Conservation (phyloP, 83 land plant species). For the Isoetes engelmannii region DNA sequence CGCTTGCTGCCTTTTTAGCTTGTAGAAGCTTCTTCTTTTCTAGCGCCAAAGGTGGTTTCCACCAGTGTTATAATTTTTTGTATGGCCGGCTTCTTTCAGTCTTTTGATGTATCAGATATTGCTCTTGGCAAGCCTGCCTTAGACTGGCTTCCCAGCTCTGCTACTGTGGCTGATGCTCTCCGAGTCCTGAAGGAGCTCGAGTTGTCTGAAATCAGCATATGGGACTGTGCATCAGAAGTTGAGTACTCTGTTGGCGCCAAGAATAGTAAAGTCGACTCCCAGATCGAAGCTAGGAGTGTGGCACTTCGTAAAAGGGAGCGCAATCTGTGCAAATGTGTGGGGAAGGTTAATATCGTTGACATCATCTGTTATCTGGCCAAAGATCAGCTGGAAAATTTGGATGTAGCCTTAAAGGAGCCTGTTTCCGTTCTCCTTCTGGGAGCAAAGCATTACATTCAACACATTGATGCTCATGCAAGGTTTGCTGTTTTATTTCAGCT, state of each 20-base stretch:
- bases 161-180: constrained; percentile 22
- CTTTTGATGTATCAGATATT: constrained; percentile 24
- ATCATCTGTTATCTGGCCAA: constrained; percentile 24
- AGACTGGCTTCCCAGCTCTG: neutral
- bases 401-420: constrained; percentile 9
- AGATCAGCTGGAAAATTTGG: constrained; percentile 11
- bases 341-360: constrained; percentile 19
- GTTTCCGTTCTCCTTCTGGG: constrained; percentile 11
- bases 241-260: neutral
- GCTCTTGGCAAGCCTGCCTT: constrained; percentile 31
- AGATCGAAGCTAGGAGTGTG: neutral
- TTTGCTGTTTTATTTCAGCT: neutral
- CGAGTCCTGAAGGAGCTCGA: constrained; percentile 10
- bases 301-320: neutral
- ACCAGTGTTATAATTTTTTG: neutral
- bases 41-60: too few species aligned
- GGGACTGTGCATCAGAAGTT: constrained; percentile 13
- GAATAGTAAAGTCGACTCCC: neutral
- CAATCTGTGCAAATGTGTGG: constrained; percentile 18
- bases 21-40: too few species aligned
- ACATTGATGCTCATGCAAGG: constrained; percentile 20
- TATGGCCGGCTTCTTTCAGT: constrained; percentile 31
- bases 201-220: constrained; percentile 15
- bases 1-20: too few species aligned
- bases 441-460: neutral